These are phyloP conservation scores for Kodamaea suecica DNA, from an alignment of 1,139 yeast species.

Conservation along the genomic window DNA sequence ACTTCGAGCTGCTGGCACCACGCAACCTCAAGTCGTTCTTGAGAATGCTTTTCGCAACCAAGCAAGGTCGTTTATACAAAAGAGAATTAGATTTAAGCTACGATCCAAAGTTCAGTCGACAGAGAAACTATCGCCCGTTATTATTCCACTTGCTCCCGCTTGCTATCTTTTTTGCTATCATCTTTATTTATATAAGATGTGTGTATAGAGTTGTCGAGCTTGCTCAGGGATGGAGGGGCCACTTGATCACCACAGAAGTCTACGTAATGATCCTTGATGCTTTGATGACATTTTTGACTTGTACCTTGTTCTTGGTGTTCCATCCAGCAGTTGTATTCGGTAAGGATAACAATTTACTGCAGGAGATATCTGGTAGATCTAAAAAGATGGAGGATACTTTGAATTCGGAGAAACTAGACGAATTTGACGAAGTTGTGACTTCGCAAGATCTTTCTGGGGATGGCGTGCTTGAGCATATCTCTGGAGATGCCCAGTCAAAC, in stretches of 20 bases:
- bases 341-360: slow-evolving; percentile 12
- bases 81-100: slow-evolving; percentile 19
- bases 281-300: slow-evolving; percentile 20
- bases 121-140: slow-evolving; percentile 14
- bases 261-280: slow-evolving; percentile 30
- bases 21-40: slow-evolving; percentile 9
- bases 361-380: slow-evolving; percentile 1
- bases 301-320: slow-evolving; percentile 19
- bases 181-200: slow-evolving; percentile 30
- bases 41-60: slow-evolving; percentile 24
- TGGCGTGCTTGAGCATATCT: too few species aligned
- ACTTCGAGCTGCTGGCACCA: slow-evolving; percentile 3
- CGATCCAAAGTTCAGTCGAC: slow-evolving; percentile 15
- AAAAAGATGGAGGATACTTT: not conserved
- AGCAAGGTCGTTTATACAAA: slow-evolving; percentile 16
- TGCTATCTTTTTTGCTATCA: slow-evolving; percentile 19
- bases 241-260: slow-evolving; percentile 31
- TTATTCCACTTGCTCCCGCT: slow-evolving; percentile 26
- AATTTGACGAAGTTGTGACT: too few species aligned
- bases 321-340: slow-evolving; percentile 31
- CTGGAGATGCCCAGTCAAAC: too few species aligned
- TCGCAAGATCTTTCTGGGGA: too few species aligned
- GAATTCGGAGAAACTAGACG: too few species aligned
- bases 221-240: slow-evolving; percentile 34
- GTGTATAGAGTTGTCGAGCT: slow-evolving; percentile 33